Conservation (phyloP, 208 protist species). For the Trypanosoma cruzi region DNA sequence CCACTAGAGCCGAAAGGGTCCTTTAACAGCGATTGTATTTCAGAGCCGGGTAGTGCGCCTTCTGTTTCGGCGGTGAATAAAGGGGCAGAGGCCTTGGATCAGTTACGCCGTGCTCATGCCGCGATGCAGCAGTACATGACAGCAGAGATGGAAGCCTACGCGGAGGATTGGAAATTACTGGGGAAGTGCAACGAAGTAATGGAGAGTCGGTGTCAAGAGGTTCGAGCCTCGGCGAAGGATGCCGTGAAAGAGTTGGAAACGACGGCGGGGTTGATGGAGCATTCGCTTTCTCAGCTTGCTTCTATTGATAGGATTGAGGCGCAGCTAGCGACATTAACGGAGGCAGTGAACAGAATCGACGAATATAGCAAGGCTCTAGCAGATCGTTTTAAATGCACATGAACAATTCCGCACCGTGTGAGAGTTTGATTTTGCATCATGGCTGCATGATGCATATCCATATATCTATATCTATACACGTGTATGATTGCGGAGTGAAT, state of each 20-base stretch:
- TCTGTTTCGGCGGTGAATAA: neutral
- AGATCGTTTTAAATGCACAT: conserved; percentile 5
- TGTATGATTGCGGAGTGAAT: no score
- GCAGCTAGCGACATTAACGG: conserved; percentile 5
- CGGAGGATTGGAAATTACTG: conserved; percentile 15
- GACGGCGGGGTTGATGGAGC: conserved; percentile 12
- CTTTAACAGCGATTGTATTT: neutral
- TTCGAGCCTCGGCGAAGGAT: neutral
- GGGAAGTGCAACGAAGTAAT: conserved; percentile 5
- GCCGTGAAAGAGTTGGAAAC: conserved; percentile 6
- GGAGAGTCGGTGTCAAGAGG: conserved; percentile 2
- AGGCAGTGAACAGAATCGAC: conserved; percentile 12
- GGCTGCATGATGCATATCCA: neutral
- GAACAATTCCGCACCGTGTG: neutral
- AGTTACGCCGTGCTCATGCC: conserved; percentile 1
- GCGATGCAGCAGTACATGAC: conserved; percentile 11
- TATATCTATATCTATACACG: no score
- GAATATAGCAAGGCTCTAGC: conserved; percentile 19
- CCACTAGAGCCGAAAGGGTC: neutral
- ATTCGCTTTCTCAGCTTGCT: neutral
- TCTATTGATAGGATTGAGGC: conserved; percentile 11
- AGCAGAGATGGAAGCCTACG: neutral
- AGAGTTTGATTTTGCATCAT: no score
- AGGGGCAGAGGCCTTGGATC: conserved; percentile 1
- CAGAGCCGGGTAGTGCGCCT: conserved; percentile 2